Base-by-base conservation (phyloP, 2,329 filamentous ascomycete genomes). In the Botrytis pseudocinerea region DNA sequence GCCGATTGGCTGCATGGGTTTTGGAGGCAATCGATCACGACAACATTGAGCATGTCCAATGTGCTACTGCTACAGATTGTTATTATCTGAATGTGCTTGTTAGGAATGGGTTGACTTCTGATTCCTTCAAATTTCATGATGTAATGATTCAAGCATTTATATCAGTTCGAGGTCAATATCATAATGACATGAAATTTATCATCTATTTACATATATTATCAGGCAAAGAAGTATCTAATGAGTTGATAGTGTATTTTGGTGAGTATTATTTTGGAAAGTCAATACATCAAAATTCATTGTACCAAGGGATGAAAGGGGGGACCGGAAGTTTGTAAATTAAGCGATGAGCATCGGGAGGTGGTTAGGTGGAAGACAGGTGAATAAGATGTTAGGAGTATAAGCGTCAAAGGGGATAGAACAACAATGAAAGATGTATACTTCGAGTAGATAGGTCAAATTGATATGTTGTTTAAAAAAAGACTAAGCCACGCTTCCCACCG, bases 1-100 rank as follows among this genome's bases (percentile, higher is more conserved):
- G 38, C 70, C 70, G 70, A 72, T 44, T 61, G 46, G 63, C 51
- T 32, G 28, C 20, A 28, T 25, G 35, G 16, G 35, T 22, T 42
- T 57, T 3, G 7, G 42, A 38, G 48, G 9, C 22, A 40, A 57
- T 57, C 18, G 18, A 42, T 48, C n/a, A 38, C 35, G 51, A 28
- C 32, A 28, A n/a, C 38, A 63, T 28, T 40, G 32, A 28, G 22
- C 46, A 40, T n/a, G 25, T 54, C 8, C 4, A 40, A 20, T 54
- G 54, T 54, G 35, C 35, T 40, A 54, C 16, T 40, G 18, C 5
- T 32, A 18, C n/a, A 57, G 51, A 2, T 66, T 54, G 4, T 28
- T 54, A 40, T 35, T 22, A 40, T 57, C 16, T 40, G 32, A 51
- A 25, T 48, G 16, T 28, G 16, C 4, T 38, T 44, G 5, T 2